Conservation (phyloP, 768 basidiomycete species). For the Tremella fuciformis region DNA sequence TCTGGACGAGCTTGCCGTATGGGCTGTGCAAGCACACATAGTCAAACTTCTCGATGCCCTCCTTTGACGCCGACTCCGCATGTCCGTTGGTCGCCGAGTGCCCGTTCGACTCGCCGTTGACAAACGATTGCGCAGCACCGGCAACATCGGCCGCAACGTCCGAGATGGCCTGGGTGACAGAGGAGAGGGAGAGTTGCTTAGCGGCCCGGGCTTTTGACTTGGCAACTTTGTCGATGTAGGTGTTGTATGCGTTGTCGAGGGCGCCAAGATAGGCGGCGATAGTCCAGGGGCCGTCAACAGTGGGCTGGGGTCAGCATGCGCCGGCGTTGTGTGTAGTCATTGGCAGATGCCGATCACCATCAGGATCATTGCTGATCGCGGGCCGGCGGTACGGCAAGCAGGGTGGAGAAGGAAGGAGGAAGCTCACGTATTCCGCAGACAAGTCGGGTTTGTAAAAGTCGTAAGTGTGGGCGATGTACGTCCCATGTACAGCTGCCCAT, state of each 20-base stretch:
- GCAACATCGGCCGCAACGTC: conserved; percentile 48
- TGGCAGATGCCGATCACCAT: no score
- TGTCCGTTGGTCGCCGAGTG: conserved; percentile 39
- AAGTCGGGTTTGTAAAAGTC: conserved; percentile 99
- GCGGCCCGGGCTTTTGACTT: conserved; percentile 54
- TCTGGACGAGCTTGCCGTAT: conserved; percentile 98
- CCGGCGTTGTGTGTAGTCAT: no score
- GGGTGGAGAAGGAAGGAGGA: background rate
- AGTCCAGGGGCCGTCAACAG: conserved; percentile 94
- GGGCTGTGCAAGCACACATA: conserved; percentile 95
- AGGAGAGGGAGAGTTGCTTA: conserved; percentile 58
- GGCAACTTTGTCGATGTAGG: conserved; percentile 77
- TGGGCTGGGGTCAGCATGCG: conserved; percentile 57
- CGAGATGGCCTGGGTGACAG: conserved; percentile 33
- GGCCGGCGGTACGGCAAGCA: background rate
- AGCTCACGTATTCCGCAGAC: conserved; percentile 52
- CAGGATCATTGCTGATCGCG: no score
- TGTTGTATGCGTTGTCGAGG: conserved; percentile 80
- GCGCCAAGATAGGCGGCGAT: conserved; percentile 93
- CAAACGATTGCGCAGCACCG: conserved; percentile 32
- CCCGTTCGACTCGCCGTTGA: conserved; percentile 50
- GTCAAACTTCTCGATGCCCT: conserved; percentile 80
- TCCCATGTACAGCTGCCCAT: conserved; percentile 80
- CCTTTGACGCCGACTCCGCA: conserved; percentile 24
- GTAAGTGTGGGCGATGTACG: conserved; percentile 95